phyloP scores from a whole-genome alignment of 169 alveolate genomes.

The Babesia gibsoni region DNA sequence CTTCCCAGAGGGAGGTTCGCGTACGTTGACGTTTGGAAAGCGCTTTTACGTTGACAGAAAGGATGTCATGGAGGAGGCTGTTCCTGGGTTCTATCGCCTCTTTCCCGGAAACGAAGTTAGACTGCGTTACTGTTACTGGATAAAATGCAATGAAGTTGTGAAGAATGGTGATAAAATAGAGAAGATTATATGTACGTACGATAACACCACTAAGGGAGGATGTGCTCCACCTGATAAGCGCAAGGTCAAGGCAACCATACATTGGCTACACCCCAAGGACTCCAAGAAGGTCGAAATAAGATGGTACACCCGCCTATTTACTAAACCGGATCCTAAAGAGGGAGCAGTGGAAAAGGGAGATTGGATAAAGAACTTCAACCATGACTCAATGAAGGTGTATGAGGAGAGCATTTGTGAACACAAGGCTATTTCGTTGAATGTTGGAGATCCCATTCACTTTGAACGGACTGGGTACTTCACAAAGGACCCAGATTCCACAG shows the following conservation, averaged over 20 bases:
- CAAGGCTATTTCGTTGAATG: conserved; percentile 28
- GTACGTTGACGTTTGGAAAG: conserved; percentile 59
- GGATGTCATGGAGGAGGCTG: conserved; percentile 75
- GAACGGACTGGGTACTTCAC: conserved; percentile 85
- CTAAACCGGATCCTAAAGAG: conserved; percentile 79
- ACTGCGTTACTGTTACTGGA: conserved; percentile 79
- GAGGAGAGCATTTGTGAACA: conserved; percentile 64
- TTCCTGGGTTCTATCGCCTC: conserved; percentile 72
- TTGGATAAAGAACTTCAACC: conserved; percentile 79
- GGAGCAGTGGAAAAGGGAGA: conserved; percentile 59
- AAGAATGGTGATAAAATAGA: conserved; percentile 50
- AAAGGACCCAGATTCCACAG: conserved; percentile 75
- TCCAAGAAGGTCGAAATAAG: conserved; percentile 73
- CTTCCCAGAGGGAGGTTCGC: not conserved
- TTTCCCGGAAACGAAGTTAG: conserved; percentile 80
- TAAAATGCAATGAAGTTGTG: conserved; percentile 74
- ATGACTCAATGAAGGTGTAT: conserved; percentile 69
- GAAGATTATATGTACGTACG: conserved; percentile 77
- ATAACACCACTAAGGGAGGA: conserved; percentile 76
- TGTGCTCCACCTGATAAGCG: conserved; percentile 61
- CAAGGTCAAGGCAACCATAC: conserved; percentile 81
- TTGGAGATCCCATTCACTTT: conserved; percentile 80
- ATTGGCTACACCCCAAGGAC: conserved; percentile 75
- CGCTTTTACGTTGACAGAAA: conserved; percentile 77
- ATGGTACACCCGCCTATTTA: conserved; percentile 79